Evolutionary conservation across 345 rosid genomes (phyloP).

Genomic region (Leavenworthia alabamica): DNA sequence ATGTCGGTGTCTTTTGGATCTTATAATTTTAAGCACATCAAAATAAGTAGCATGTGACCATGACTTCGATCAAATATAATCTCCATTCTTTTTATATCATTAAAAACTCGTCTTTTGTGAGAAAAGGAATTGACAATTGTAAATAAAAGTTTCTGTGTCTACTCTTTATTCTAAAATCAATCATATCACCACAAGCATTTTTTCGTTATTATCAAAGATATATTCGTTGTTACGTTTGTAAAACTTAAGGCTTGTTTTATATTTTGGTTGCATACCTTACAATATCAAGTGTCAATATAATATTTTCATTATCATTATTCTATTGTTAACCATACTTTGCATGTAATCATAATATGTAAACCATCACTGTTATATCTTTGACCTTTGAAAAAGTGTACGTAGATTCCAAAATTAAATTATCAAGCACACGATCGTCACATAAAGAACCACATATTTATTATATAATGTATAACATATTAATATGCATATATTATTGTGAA

Average conservation of each 20-base stretch:
- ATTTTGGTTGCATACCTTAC: background rate
- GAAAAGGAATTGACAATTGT: background rate
- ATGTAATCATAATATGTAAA: background rate
- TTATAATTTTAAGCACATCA: background rate
- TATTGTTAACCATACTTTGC: background rate
- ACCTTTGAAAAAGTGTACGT: conserved; percentile 1
- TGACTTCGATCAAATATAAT: background rate
- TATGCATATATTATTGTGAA: too few species aligned
- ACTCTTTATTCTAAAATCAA: background rate
- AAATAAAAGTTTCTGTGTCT: background rate
- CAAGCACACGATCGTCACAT: conserved; percentile 16
- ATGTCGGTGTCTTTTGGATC: conserved; percentile 18
- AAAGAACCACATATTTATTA: background rate
- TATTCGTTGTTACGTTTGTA: background rate
- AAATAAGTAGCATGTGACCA: conserved; percentile 24
- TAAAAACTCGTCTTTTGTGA: background rate
- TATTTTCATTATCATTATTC: background rate
- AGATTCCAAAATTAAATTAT: conserved; percentile 5
- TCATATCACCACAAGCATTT: background rate
- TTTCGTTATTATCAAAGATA: background rate
- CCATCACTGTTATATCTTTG: conserved; percentile 4
- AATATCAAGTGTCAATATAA: background rate
- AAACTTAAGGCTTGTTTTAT: background rate
- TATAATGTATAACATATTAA: too few species aligned
- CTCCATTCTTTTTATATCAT: background rate